Percentiles rank a stretch among this genome's conserved stretches.
phyloP scores from a whole-genome alignment of 768 basidiomycete genomes.

The Thelephora ganbajun region DNA sequence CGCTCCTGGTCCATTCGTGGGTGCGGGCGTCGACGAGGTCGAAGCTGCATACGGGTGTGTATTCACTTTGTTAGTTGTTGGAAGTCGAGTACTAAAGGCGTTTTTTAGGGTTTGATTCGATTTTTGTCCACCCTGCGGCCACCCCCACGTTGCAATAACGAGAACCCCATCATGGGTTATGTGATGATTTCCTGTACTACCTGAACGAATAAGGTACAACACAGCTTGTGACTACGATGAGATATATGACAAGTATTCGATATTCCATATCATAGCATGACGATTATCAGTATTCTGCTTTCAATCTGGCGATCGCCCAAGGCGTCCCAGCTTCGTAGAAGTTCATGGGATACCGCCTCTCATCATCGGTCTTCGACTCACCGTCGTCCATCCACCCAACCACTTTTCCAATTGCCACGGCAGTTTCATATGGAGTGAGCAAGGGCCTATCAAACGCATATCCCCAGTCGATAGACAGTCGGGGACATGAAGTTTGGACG shows the following conservation, averaged over 20 bases:
- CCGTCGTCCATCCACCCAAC: slow-evolving; percentile 41
- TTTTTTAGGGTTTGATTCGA: neutral
- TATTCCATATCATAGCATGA: too few relatives aligned
- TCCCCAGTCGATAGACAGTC: slow-evolving; percentile 97
- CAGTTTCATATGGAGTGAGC: slow-evolving; percentile 86
- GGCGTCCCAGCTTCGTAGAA: slow-evolving; percentile 78
- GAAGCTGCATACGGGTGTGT: slow-evolving; percentile 79
- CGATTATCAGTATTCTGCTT: too few relatives aligned
- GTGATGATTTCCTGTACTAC: slow-evolving; percentile 7
- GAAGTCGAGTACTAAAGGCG: neutral
- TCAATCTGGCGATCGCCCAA: slow-evolving; percentile 57
- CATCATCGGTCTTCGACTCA: slow-evolving; percentile 9
- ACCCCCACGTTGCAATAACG: too few relatives aligned
- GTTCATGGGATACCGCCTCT: slow-evolving; percentile 77
- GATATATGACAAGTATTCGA: too few relatives aligned
- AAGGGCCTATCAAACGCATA: slow-evolving; percentile 87
- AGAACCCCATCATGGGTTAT: neutral
- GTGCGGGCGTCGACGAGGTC: slow-evolving; percentile 80
- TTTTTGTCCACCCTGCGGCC: too few relatives aligned
- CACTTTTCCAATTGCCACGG: slow-evolving; percentile 63
- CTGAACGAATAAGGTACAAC: slow-evolving; percentile 4
- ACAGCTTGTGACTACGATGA: neutral
- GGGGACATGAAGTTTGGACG: slow-evolving; percentile 92
- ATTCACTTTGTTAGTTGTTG: neutral
- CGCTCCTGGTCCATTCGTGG: slow-evolving; percentile 57